Evolutionary conservation across 2,329 filamentous ascomycete species (phyloP), one percentile per base, ranked within the genome.

Genomic region (Apiospora pterosperma): DNA sequence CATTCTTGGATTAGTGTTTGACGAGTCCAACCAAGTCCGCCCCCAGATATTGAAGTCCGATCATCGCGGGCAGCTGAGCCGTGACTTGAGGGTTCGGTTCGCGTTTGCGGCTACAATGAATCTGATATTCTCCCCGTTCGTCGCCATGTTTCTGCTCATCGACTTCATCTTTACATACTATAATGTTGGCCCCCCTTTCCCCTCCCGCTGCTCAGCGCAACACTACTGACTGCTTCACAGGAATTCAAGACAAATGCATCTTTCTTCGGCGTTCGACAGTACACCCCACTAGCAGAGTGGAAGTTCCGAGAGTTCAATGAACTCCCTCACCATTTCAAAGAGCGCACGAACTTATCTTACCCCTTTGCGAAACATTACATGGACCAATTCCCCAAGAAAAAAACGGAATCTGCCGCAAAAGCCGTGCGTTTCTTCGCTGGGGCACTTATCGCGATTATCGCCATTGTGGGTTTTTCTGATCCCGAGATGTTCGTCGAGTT

Each of bases 291-390:
- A 61, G 96, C 96, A 0, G 92, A 97, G 75, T 99, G 96, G 96
- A 98, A 97, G 73, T 97, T 99, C 68, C 90, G 96, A 59, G 95
- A 98, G 76, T 99, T 98, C 84, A 99, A 99, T 73, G 96, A 99
- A 76, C 84, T 99, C 1, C 90, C 91, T 64, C 96, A 99, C 76
- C 84, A 98, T 2, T 99, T 98, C 72, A 87, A 93, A 66, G 92
- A 95, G 68, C 89, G 96, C 23, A 83, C 95, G 48, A 94, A 97
- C 69, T 96, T 98, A 91, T 97, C 96, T 0, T 93, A 96, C 73
- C 94, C 95, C 0, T 97, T 93, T 75, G 95, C 96, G 2, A 93
- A 91, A 38, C 88, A 93, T 59, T 99, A 99, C 72, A 85, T 99
- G 31, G 93, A 97, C 68, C 95, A 98, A 69, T 99, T 99, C 67